phyloP scores from a whole-genome alignment of 2,329 filamentous ascomycete genomes.

The Trichoderma oligosporum region DNA sequence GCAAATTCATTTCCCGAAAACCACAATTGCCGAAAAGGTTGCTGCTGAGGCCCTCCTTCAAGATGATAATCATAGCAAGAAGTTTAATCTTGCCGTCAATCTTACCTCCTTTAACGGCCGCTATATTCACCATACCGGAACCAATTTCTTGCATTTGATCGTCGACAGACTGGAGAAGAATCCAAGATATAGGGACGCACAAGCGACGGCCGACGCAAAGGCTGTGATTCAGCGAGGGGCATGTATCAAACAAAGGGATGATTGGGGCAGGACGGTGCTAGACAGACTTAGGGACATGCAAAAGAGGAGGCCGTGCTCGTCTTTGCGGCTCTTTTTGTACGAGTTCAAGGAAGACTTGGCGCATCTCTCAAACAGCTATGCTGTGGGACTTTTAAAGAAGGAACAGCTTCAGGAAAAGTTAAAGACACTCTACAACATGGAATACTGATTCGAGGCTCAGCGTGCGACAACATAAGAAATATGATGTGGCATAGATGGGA shows the following conservation, averaged over 20 bases:
- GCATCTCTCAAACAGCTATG: too few species aligned
- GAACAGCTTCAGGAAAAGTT: background rate
- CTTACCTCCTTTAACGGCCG: conserved; percentile 2
- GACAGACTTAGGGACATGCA: background rate
- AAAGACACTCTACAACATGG: too few species aligned
- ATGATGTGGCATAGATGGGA: too few species aligned
- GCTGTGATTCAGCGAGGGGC: background rate
- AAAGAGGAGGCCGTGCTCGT: background rate
- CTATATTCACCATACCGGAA: background rate
- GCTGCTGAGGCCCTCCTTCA: background rate
- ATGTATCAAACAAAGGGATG: background rate
- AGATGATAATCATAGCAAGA: background rate
- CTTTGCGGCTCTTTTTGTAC: background rate
- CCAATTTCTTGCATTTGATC: conserved; percentile 15
- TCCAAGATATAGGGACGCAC: background rate
- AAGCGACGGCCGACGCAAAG: background rate
- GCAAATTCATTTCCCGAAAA: background rate
- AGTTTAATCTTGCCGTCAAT: background rate
- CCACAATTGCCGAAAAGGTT: background rate
- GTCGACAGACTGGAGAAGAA: background rate
- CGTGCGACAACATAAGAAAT: too few species aligned
- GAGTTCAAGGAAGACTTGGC: background rate
- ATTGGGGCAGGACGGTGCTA: background rate
- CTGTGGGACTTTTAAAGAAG: too few species aligned
- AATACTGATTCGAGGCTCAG: too few species aligned